A percentile compares a stretch with the other conserved stretches of the same genome.
Conservation (phyloP, 805 yeast species). For the Nakazawaea wyomingensis region DNA sequence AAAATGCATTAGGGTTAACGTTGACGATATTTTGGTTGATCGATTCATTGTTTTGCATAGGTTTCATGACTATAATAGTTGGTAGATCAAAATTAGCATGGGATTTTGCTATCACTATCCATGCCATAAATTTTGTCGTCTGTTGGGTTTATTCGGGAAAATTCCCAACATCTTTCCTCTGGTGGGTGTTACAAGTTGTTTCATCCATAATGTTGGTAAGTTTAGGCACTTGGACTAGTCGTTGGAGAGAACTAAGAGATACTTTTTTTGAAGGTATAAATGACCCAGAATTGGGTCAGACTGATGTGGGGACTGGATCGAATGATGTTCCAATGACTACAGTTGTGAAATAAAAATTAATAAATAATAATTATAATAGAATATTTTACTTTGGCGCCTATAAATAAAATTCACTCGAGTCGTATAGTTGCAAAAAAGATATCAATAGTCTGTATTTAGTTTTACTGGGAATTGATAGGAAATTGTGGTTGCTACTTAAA, state of each 20-base stretch:
- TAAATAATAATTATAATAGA: too few species aligned
- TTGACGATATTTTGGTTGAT: conserved; percentile 74
- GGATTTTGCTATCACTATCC: conserved; percentile 95
- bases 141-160: conserved; percentile 60
- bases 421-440: too few species aligned
- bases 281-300: conserved; percentile 47
- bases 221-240: conserved; percentile 82
- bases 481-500: too few species aligned
- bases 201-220: conserved; percentile 68
- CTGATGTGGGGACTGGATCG: neutral
- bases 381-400: too few species aligned
- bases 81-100: conserved; percentile 92
- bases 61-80: conserved; percentile 80
- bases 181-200: conserved; percentile 79
- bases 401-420: too few species aligned
- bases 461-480: too few species aligned
- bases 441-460: too few species aligned
- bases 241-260: conserved; percentile 87
- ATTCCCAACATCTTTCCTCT: conserved; percentile 65
- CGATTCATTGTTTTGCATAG: conserved; percentile 76
- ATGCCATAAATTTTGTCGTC: conserved; percentile 68
- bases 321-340: neutral
- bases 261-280: conserved; percentile 84
- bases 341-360: neutral
- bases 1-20: conserved; percentile 77